Evolutionary conservation across 2,329 filamentous ascomycete species (phyloP).

Genomic region (Colletotrichum sp.): DNA sequence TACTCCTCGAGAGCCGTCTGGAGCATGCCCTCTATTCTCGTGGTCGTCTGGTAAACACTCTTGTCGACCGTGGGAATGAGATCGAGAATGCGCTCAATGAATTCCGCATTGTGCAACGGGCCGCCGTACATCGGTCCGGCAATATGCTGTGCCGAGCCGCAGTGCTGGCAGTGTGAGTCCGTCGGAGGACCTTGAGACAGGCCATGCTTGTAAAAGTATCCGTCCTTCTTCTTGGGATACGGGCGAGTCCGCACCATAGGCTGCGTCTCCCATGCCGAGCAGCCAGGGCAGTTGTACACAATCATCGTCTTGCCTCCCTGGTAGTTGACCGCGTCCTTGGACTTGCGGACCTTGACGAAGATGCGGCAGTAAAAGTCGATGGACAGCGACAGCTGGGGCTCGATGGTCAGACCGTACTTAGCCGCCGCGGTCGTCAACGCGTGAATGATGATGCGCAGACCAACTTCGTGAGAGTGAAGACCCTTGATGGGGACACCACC

Average conservation of each 20-base stretch:
- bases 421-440: slow-evolving; percentile 81
- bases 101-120: slow-evolving; percentile 82
- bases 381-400: slow-evolving; percentile 89
- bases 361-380: slow-evolving; percentile 95
- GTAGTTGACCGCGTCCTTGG: slow-evolving; percentile 87
- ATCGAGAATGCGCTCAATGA: slow-evolving; percentile 79
- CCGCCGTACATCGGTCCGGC: slow-evolving; percentile 96
- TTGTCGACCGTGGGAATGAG: slow-evolving; percentile 71
- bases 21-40: slow-evolving; percentile 90
- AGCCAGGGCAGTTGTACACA: slow-evolving; percentile 87
- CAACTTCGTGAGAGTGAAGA: slow-evolving; percentile 85
- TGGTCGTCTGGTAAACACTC: slow-evolving; percentile 78
- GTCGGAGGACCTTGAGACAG: slow-evolving; percentile 74
- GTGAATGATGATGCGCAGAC: slow-evolving; percentile 84
- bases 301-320: slow-evolving; percentile 91
- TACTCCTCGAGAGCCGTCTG: slow-evolving; percentile 84
- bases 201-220: slow-evolving; percentile 78
- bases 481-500: slow-evolving; percentile 89
- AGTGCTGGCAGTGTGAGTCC: slow-evolving; percentile 77
- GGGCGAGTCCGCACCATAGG: slow-evolving; percentile 74
- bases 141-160: slow-evolving; percentile 84
- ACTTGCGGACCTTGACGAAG: slow-evolving; percentile 82
- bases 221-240: slow-evolving; percentile 70
- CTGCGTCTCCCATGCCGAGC: slow-evolving; percentile 90
- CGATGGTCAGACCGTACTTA: slow-evolving; percentile 85